These are phyloP conservation scores for Dioszegia crocea DNA, from an alignment of 768 basidiomycete species.

Conservation along the genomic window DNA sequence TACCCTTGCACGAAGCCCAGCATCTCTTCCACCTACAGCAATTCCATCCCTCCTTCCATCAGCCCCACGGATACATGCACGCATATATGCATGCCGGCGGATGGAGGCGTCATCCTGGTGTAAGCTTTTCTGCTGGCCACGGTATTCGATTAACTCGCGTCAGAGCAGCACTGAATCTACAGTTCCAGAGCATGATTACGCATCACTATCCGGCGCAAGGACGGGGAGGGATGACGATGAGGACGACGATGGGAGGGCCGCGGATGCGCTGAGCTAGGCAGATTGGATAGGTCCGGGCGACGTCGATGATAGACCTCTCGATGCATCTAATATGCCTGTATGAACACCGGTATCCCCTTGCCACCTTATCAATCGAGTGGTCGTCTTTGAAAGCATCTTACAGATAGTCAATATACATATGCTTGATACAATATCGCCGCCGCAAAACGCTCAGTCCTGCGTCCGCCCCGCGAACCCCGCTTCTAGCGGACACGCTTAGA, in stretches of 20 bases:
- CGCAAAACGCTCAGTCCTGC: too few relatives aligned
- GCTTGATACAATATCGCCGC: too few relatives aligned
- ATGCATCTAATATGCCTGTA: too few relatives aligned
- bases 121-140: background rate
- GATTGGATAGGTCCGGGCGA: background rate
- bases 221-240: background rate
- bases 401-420: too few relatives aligned
- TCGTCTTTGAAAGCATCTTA: too few relatives aligned
- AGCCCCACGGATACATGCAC: constrained; percentile 1
- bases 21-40: constrained; percentile 7
- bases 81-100: constrained; percentile 7
- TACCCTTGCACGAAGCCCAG: constrained; percentile 1
- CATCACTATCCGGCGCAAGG: background rate
- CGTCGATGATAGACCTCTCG: too few relatives aligned
- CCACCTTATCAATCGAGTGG: too few relatives aligned
- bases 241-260: background rate
- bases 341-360: too few relatives aligned
- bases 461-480: too few relatives aligned
- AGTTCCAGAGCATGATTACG: background rate
- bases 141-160: background rate
- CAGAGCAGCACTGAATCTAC: background rate
- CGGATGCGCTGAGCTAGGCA: background rate
- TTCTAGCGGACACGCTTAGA: too few relatives aligned
- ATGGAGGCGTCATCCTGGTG: constrained; percentile 3
- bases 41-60: constrained; percentile 8